Percentiles rank a stretch among this genome's conserved stretches.
phyloP scores from a whole-genome alignment of 495 filamentous ascomycete species.

The Parathielavia hyrcaniae region DNA sequence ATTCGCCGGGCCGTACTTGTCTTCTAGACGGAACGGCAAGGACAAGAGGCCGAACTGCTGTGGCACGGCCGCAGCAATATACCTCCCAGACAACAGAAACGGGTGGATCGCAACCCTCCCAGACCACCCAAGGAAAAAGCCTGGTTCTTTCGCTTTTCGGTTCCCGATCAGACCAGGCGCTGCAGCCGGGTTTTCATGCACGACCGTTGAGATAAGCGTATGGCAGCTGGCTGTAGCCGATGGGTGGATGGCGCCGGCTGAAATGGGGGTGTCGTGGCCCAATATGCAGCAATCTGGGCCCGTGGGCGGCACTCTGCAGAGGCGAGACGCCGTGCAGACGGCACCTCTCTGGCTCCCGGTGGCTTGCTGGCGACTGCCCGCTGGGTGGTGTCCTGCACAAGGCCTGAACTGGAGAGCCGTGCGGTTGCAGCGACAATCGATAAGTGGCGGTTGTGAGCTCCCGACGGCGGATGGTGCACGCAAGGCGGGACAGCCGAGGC shows the following conservation, averaged over 20 bases:
- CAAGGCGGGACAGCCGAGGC: constrained; percentile 4
- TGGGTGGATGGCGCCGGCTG: constrained; percentile 5
- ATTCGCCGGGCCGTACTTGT: background rate
- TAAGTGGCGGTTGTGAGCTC: background rate
- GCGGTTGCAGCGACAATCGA: constrained; percentile 10
- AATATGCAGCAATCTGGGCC: constrained; percentile 25
- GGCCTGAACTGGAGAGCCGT: constrained; percentile 5
- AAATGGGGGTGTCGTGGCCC: constrained; percentile 10
- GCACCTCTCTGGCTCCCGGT: background rate
- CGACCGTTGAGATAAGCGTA: constrained; percentile 15
- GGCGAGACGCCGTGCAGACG: constrained; percentile 10
- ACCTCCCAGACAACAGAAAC: background rate
- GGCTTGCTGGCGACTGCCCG: constrained; percentile 1
- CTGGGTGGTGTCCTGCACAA: constrained; percentile 11
- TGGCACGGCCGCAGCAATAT: constrained; percentile 8
- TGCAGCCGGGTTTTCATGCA: background rate
- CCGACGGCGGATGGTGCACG: background rate
- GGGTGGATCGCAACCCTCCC: constrained; percentile 3
- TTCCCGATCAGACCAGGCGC: background rate
- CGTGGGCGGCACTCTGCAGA: constrained; percentile 15
- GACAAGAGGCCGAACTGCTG: constrained; percentile 5
- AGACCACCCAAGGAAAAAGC: background rate
- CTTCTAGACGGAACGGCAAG: background rate
- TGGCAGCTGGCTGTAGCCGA: constrained; percentile 3
- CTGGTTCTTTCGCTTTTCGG: background rate